Conservation (phyloP, 352 stramenopile species). For the Blastocystis sp. region DNA sequence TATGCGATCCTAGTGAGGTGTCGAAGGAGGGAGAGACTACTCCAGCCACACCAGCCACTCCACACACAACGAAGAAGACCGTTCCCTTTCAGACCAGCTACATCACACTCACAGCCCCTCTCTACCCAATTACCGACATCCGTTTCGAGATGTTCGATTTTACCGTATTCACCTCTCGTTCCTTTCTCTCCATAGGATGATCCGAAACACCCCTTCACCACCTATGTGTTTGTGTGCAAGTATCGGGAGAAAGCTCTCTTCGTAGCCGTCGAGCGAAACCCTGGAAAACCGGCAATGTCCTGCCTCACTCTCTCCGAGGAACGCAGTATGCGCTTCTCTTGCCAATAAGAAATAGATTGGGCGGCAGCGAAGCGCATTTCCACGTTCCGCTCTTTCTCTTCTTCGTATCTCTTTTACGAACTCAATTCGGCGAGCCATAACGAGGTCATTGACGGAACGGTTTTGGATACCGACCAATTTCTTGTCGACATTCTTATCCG, state of each 20-base stretch:
- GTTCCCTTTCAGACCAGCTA: not conserved
- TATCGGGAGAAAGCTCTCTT: slow-evolving; percentile 13
- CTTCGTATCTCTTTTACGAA: not conserved
- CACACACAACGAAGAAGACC: no score
- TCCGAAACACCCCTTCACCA: not conserved
- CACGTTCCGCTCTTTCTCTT: slow-evolving; percentile 8
- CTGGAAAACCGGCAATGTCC: not conserved
- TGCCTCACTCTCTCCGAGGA: not conserved
- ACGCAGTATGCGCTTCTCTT: not conserved
- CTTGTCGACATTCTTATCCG: slow-evolving; percentile 26
- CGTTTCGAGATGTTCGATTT: not conserved
- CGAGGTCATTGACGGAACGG: not conserved
- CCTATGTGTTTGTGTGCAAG: not conserved
- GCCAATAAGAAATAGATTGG: not conserved
- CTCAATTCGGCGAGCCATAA: not conserved
- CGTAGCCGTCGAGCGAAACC: slow-evolving; percentile 9
- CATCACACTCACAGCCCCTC: not conserved
- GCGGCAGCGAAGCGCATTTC: not conserved
- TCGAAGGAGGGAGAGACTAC: not conserved
- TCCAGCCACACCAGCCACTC: no score
- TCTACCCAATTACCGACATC: slow-evolving; percentile 30
- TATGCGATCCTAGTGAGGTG: not conserved
- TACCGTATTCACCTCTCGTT: not conserved
- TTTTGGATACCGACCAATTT: not conserved
- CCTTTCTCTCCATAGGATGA: not conserved